Evolutionary conservation across 306 rosid species (phyloP).

Genomic region (Mucuna pruriens): DNA sequence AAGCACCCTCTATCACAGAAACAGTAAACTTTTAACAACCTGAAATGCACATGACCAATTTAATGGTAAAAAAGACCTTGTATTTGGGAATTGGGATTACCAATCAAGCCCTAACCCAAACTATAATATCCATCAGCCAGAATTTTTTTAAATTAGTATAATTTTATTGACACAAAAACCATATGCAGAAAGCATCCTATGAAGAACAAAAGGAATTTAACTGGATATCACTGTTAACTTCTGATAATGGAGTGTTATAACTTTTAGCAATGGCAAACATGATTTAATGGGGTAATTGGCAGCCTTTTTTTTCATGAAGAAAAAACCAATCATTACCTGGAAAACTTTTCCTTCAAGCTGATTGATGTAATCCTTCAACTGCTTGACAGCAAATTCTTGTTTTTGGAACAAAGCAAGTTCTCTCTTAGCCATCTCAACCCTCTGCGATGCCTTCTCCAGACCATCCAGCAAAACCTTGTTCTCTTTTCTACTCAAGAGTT

Average conservation of each 20-base stretch:
- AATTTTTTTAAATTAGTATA: not conserved
- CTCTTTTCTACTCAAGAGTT: slow-evolving; percentile 66
- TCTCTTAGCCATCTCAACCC: slow-evolving; percentile 68
- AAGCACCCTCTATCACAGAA: not conserved
- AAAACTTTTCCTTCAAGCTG: slow-evolving; percentile 65
- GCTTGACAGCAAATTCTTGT: slow-evolving; percentile 65
- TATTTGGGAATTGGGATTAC: not conserved
- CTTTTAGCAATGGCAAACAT: not conserved
- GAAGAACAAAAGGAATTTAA: not conserved
- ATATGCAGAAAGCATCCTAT: not conserved
- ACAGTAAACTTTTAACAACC: not conserved
- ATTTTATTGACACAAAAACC: not conserved
- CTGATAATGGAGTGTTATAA: not conserved
- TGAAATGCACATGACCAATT: not conserved
- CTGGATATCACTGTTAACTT: not conserved
- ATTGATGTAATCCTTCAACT: slow-evolving; percentile 54
- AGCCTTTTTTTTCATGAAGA: not conserved
- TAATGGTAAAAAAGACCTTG: not conserved
- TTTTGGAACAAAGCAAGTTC: slow-evolving; percentile 66
- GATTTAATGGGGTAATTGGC: not conserved
- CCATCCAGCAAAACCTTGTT: slow-evolving; percentile 75
- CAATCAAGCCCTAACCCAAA: not conserved
- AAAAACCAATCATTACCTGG: slow-evolving; percentile 49
- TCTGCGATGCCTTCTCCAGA: slow-evolving; percentile 70
- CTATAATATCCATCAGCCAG: not conserved